A percentile compares a stretch with the other conserved stretches of the same genome.
phyloP scores from a whole-genome alignment of 106 monocot species.

The Allium cepa region DNA sequence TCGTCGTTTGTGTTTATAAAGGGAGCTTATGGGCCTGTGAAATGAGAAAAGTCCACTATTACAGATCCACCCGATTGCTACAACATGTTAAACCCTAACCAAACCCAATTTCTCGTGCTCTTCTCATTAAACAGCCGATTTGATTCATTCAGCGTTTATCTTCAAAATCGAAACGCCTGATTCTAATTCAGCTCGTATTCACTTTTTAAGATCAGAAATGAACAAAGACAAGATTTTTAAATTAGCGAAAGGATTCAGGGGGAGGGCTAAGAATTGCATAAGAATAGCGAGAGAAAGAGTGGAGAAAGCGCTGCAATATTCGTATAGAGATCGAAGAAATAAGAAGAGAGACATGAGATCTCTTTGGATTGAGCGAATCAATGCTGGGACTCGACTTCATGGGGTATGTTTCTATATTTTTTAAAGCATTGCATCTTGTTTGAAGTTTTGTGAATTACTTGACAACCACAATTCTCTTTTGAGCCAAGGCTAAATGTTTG shows the following conservation, averaged over 20 bases:
- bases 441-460: neutral
- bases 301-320: slow-evolving; percentile 54
- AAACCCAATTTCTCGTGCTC: too few relatives aligned
- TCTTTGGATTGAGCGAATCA: slow-evolving; percentile 40
- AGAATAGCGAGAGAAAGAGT: slow-evolving; percentile 39
- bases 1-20: too few relatives aligned
- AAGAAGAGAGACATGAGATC: slow-evolving; percentile 62
- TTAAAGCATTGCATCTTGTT: neutral
- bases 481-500: too few relatives aligned
- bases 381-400: slow-evolving; percentile 61
- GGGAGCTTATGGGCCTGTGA: too few relatives aligned
- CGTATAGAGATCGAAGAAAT: slow-evolving; percentile 69
- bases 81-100: too few relatives aligned
- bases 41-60: neutral
- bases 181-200: neutral
- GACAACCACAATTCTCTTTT: too few relatives aligned
- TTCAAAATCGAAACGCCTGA: neutral
- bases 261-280: slow-evolving; percentile 74
- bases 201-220: slow-evolving; percentile 8
- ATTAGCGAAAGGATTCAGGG: slow-evolving; percentile 70
- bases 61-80: too few relatives aligned
- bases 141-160: neutral
- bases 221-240: slow-evolving; percentile 74
- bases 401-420: slow-evolving; percentile 26
- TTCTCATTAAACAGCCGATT: too few relatives aligned